phyloP scores from a whole-genome alignment of 208 protist genomes.

The Acanthamoeba sp. region DNA sequence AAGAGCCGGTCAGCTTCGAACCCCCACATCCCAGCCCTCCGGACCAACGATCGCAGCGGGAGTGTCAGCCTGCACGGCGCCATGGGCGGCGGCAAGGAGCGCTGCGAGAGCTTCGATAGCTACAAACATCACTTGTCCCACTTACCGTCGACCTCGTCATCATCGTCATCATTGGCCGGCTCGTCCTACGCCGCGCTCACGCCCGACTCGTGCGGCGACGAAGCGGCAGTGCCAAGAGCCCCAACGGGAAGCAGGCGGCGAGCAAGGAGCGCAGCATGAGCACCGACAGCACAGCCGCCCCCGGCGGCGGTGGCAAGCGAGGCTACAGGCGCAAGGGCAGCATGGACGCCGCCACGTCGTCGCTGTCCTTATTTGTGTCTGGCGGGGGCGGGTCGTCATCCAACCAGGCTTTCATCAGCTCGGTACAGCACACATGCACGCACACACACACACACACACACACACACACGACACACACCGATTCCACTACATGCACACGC shows the following conservation, averaged over 20 bases:
- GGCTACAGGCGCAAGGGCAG: constrained; percentile 10
- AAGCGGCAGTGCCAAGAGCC: not conserved
- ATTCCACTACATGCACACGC: too few relatives aligned
- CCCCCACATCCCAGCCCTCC: constrained; percentile 9
- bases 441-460: too few relatives aligned
- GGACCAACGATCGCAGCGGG: not conserved
- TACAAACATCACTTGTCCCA: constrained; percentile 1
- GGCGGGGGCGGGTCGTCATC: not conserved
- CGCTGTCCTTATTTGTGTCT: not conserved
- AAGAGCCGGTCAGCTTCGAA: constrained; percentile 14
- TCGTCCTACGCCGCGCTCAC: not conserved
- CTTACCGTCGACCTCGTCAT: not conserved
- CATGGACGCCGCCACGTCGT: not conserved
- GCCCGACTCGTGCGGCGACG: not conserved
- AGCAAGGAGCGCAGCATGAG: not conserved
- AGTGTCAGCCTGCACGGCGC: not conserved
- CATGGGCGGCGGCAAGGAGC: not conserved
- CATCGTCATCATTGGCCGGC: not conserved
- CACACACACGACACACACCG: too few relatives aligned
- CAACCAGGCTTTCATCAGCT: too few relatives aligned
- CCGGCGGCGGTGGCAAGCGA: too few relatives aligned
- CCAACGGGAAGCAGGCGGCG: not conserved
- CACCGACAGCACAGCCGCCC: not conserved
- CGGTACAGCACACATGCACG: too few relatives aligned
- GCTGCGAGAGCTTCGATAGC: constrained; percentile 23